phyloP scores from a whole-genome alignment of 169 alveolate genomes.

The Cytauxzoon felis region DNA sequence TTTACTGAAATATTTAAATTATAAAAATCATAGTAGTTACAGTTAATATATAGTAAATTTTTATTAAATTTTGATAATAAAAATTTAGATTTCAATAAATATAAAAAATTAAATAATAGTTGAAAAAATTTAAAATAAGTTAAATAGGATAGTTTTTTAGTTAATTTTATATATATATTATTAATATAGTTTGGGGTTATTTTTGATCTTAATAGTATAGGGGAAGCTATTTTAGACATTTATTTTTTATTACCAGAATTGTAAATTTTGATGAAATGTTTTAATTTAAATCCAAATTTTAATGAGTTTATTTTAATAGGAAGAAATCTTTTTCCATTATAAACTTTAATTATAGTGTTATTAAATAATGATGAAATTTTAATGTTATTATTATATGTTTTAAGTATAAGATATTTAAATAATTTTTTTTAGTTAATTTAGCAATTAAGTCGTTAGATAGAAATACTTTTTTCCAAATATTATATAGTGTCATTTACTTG shows the following conservation, averaged over 20 bases:
- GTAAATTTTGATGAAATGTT: conserved; percentile 23
- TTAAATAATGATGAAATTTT: conserved; percentile 34
- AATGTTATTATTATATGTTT: conserved; percentile 38
- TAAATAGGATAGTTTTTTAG: conserved; percentile 28
- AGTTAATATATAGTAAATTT: conserved; percentile 17
- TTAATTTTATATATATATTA: conserved; percentile 24
- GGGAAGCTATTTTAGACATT: conserved; percentile 42
- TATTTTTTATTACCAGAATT: not conserved
- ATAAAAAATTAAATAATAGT: conserved; percentile 14
- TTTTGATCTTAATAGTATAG: conserved; percentile 27
- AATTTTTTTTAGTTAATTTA: conserved; percentile 28
- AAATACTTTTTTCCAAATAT: conserved; percentile 37
- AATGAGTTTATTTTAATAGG: conserved; percentile 19
- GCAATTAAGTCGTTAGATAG: conserved; percentile 19
- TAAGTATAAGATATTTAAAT: conserved; percentile 20
- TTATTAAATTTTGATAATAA: not conserved
- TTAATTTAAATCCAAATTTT: conserved; percentile 13
- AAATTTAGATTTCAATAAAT: conserved; percentile 11
- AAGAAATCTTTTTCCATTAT: conserved; percentile 52
- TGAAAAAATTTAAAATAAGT: conserved; percentile 28
- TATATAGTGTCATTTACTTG: conserved; percentile 33
- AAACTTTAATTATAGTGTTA: conserved; percentile 19
- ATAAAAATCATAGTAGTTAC: conserved; percentile 14
- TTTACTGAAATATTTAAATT: conserved; percentile 24
- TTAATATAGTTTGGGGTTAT: conserved; percentile 1